Evolutionary conservation across 495 filamentous ascomycete genomes (phyloP).

Genomic region (Penicillium crystallinum): DNA sequence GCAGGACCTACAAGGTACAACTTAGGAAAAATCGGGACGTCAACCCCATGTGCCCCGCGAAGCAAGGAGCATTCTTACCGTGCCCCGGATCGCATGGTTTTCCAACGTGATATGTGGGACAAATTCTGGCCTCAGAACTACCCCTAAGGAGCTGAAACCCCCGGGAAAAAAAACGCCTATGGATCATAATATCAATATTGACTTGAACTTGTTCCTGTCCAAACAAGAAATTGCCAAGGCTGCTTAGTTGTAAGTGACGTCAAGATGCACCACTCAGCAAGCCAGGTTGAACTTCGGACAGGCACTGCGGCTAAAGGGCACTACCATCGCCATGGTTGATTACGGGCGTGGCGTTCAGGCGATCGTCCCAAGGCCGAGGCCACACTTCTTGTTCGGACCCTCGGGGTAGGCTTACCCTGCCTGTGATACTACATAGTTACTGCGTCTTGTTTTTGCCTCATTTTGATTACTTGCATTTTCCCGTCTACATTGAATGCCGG

Average conservation of each 20-base stretch:
- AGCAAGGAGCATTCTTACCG: slow-evolving; percentile 14
- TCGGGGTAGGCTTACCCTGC: slow-evolving; percentile 15
- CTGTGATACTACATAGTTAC: not conserved
- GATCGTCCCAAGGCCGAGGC: slow-evolving; percentile 19
- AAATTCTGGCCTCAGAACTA: not conserved
- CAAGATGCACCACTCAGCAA: not conserved
- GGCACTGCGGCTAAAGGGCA: not conserved
- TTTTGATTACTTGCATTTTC: not conserved
- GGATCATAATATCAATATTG: too few relatives aligned
- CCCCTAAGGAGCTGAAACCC: not conserved
- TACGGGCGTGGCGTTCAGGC: slow-evolving; percentile 23
- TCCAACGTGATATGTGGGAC: slow-evolving; percentile 5
- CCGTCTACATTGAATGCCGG: not conserved
- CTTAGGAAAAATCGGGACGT: not conserved
- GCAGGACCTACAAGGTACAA: not conserved
- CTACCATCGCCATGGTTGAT: slow-evolving; percentile 7
- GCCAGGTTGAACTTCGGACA: not conserved
- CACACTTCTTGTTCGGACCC: slow-evolving; percentile 18
- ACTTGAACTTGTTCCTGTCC: not conserved
- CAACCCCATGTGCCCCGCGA: slow-evolving; percentile 15
- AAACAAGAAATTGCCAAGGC: not conserved
- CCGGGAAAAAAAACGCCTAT: not conserved
- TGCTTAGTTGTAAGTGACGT: not conserved
- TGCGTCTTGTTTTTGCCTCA: not conserved
- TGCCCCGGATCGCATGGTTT: slow-evolving; percentile 16